Evolutionary conservation across 768 basidiomycete species (phyloP).

Genomic region (Pisolithus albus): DNA sequence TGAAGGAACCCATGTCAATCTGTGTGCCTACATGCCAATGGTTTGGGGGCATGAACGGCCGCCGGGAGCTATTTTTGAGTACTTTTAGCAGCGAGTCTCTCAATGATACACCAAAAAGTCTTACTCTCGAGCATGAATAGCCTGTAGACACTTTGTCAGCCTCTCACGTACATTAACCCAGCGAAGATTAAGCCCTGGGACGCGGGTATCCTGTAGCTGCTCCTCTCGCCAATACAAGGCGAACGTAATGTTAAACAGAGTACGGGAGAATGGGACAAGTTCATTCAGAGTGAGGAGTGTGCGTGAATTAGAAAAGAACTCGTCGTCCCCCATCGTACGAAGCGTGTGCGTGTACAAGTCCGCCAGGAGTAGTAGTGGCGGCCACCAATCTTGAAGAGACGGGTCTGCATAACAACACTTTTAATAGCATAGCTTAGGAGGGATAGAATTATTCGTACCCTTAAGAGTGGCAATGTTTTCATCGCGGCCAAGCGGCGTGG

Average conservation of each 20-base stretch:
- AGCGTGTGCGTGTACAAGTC: conserved; percentile 81
- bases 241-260: conserved; percentile 81
- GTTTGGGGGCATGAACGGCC: conserved; percentile 72
- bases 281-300: conserved; percentile 85
- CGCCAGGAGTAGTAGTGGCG: conserved; percentile 67
- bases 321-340: conserved; percentile 92
- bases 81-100: not conserved
- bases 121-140: conserved; percentile 86
- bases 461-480: conserved; percentile 32
- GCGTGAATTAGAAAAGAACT: conserved; percentile 72
- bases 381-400: conserved; percentile 45
- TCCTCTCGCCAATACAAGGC: conserved; percentile 62
- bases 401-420: conserved; percentile 33
- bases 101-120: conserved; percentile 21
- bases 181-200: conserved; percentile 33
- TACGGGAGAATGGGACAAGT: conserved; percentile 63
- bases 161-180: conserved; percentile 72
- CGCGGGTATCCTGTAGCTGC: conserved; percentile 33
- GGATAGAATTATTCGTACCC: conserved; percentile 27
- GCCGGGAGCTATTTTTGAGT: conserved; percentile 55
- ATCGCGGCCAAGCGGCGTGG: conserved; percentile 56
- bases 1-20: conserved; percentile 62
- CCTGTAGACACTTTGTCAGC: conserved; percentile 70
- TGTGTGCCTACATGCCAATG: conserved; percentile 75
- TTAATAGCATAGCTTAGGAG: not conserved